Evolutionary conservation across 192 early-diverging fungal species (phyloP).

Genomic region (Irineochytrium annulatum): DNA sequence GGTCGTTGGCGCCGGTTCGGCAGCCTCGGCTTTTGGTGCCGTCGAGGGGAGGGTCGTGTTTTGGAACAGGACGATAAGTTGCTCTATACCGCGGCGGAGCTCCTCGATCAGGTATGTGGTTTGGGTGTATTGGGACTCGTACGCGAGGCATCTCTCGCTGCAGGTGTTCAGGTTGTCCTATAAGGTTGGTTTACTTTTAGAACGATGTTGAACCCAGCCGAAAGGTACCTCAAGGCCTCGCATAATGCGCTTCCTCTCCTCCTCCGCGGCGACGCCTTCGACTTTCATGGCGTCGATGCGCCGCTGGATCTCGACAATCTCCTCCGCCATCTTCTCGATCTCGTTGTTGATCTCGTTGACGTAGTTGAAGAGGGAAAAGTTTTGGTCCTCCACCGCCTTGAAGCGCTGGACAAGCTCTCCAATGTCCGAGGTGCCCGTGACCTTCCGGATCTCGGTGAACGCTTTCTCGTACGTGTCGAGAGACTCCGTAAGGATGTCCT

Average conservation of each 20-base stretch:
- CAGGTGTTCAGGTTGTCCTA: constrained; percentile 31
- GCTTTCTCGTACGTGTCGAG: constrained; percentile 50
- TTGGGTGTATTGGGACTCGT: constrained; percentile 43
- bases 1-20: too few relatives aligned
- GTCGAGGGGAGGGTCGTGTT: constrained; percentile 6
- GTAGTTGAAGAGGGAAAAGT: constrained; percentile 65
- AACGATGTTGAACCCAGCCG: too few relatives aligned
- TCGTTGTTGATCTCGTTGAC: constrained; percentile 64
- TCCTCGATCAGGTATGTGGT: constrained; percentile 29
- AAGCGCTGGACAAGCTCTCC: constrained; percentile 53
- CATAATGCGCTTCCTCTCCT: constrained; percentile 35
- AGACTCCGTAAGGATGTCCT: constrained; percentile 42
- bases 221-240: constrained; percentile 39
- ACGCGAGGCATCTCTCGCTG: constrained; percentile 25
- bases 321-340: constrained; percentile 53
- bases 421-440: constrained; percentile 50
- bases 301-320: constrained; percentile 50
- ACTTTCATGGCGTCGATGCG: constrained; percentile 43
- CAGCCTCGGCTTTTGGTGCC: constrained; percentile 7
- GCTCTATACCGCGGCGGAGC: constrained; percentile 35
- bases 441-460: constrained; percentile 49
- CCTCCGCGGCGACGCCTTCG: constrained; percentile 39
- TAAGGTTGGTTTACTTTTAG: too few relatives aligned
- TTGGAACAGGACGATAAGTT: constrained; percentile 32
- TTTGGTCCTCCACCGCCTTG: constrained; percentile 57